Conservation (phyloP, 495 filamentous ascomycete genomes). For the Podospora pseudopauciseta region DNA sequence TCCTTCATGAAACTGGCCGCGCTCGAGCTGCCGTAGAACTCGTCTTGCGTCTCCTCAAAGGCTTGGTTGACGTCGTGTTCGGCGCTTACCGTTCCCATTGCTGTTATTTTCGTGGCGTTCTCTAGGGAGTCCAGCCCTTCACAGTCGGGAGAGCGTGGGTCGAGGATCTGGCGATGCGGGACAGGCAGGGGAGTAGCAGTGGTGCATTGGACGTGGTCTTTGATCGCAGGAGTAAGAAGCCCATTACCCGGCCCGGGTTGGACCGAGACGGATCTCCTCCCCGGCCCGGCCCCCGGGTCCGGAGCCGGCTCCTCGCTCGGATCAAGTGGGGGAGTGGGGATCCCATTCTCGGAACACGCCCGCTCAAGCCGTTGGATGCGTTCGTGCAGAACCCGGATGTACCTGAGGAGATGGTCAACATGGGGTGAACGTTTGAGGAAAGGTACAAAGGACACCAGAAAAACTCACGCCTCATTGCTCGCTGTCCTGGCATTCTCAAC, state of each 20-base stretch:
- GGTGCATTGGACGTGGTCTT: neutral
- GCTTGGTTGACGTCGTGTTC: conserved; percentile 28
- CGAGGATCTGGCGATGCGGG: neutral
- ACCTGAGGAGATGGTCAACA: conserved; percentile 15
- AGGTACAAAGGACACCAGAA: too few species aligned
- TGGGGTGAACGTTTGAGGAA: neutral
- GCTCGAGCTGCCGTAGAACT: conserved; percentile 45
- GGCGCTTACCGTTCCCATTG: conserved; percentile 34
- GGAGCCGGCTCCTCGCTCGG: conserved; percentile 2
- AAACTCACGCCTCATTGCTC: conserved; percentile 33
- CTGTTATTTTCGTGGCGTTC: conserved; percentile 32
- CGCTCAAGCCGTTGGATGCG: conserved; percentile 41
- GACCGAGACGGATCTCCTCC: neutral
- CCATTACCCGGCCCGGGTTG: neutral
- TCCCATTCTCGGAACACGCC: conserved; percentile 31
- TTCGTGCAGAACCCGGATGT: conserved; percentile 38
- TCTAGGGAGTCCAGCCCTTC: conserved; percentile 18
- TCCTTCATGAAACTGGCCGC: conserved; percentile 44
- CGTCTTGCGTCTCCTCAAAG: conserved; percentile 29
- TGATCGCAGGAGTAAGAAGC: neutral
- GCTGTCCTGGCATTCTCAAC: conserved; percentile 36
- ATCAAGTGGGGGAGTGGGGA: conserved; percentile 25
- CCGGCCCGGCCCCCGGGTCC: neutral
- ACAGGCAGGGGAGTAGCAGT: neutral
- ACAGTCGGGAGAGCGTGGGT: neutral